Conservation (phyloP, 345 rosid species). For the Lepidium didymum region DNA sequence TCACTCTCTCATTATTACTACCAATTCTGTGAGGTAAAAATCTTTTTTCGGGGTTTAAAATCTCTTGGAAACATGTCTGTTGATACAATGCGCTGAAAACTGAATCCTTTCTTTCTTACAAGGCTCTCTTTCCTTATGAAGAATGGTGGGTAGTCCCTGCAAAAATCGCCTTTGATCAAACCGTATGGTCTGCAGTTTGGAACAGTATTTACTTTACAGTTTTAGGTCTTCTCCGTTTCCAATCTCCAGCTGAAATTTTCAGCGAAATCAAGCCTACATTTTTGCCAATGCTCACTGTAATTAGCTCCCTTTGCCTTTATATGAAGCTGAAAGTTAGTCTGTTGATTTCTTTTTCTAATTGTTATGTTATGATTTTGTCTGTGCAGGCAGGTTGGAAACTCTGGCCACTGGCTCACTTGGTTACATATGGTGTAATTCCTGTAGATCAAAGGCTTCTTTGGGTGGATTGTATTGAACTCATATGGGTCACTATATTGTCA, state of each 20-base stretch:
- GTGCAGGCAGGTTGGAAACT: slow-evolving; percentile 92
- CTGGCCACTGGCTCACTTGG: slow-evolving; percentile 91
- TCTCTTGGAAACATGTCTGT: background rate
- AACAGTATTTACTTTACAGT: slow-evolving; percentile 68
- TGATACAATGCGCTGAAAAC: slow-evolving; percentile 11
- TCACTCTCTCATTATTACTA: slow-evolving; percentile 91
- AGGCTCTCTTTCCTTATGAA: slow-evolving; percentile 77
- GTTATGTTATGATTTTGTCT: background rate
- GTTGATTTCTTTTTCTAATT: background rate
- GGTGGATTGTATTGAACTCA: slow-evolving; percentile 92
- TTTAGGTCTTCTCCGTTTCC: slow-evolving; percentile 68
- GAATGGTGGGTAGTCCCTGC: slow-evolving; percentile 97
- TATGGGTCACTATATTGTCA: slow-evolving; percentile 89
- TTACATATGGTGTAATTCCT: slow-evolving; percentile 75
- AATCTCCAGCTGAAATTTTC: slow-evolving; percentile 48
- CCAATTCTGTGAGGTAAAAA: slow-evolving; percentile 75
- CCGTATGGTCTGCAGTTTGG: slow-evolving; percentile 85
- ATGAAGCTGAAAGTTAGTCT: background rate
- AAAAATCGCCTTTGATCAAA: slow-evolving; percentile 82
- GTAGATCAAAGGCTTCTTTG: slow-evolving; percentile 91
- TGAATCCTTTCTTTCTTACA: slow-evolving; percentile 8
- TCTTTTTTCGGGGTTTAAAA: background rate
- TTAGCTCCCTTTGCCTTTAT: background rate
- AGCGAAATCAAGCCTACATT: slow-evolving; percentile 60
- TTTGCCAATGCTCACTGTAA: slow-evolving; percentile 77